These are phyloP conservation scores for Neofusicoccum ribis DNA, from an alignment of 2,329 filamentous ascomycete species.

Conservation along the genomic window DNA sequence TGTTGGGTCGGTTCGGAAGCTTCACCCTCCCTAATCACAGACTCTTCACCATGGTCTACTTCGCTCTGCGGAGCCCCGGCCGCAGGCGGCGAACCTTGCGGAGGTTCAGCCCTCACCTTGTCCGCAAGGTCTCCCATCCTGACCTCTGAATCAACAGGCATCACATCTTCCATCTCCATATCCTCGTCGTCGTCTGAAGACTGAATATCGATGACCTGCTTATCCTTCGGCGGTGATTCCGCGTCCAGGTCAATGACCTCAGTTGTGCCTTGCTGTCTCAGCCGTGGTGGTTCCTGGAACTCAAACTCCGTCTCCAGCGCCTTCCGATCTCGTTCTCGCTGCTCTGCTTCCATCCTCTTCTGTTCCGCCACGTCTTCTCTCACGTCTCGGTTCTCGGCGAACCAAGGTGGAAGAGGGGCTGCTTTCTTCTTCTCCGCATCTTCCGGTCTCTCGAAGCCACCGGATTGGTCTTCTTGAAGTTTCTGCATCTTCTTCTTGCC, in stretches of 20 bases:
- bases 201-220: conserved; percentile 61
- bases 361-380: conserved; percentile 57
- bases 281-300: conserved; percentile 61
- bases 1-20: not conserved
- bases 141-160: conserved; percentile 32
- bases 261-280: conserved; percentile 55
- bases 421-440: conserved; percentile 46
- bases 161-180: conserved; percentile 35
- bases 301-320: conserved; percentile 60
- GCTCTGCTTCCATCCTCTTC: conserved; percentile 38
- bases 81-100: conserved; percentile 23
- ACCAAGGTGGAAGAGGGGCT: conserved; percentile 73
- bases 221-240: conserved; percentile 38
- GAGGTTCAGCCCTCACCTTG: conserved; percentile 43
- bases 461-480: conserved; percentile 56
- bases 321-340: conserved; percentile 58
- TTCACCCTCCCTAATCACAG: not conserved
- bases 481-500: conserved; percentile 55
- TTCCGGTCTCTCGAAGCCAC: conserved; percentile 63
- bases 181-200: conserved; percentile 59
- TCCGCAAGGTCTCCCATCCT: conserved; percentile 49
- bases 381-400: conserved; percentile 57
- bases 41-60: not conserved
- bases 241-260: conserved; percentile 52
- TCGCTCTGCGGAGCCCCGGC: not conserved